A percentile compares a stretch with the other conserved stretches of the same genome.
These are phyloP conservation scores for Termitomyces sp. DNA, from an alignment of 768 basidiomycete species.

Conservation along the genomic window DNA sequence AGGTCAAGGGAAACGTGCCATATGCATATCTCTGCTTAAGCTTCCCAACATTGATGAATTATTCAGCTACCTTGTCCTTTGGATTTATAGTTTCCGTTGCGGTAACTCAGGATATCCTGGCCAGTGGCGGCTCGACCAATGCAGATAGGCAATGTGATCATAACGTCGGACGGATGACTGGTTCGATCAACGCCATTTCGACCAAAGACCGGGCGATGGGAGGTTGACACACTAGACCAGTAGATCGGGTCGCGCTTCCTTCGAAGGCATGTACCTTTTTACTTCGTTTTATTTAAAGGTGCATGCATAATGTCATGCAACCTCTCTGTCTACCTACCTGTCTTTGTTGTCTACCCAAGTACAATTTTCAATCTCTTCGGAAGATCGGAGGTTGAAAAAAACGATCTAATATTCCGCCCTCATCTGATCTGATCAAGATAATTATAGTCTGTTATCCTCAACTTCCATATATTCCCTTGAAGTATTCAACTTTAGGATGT, in stretches of 20 bases:
- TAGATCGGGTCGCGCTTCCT: neutral
- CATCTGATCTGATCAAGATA: conserved; percentile 8
- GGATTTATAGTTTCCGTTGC: neutral
- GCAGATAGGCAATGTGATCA: neutral
- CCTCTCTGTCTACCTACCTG: too few species aligned
- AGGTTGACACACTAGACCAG: neutral
- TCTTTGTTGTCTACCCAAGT: too few species aligned
- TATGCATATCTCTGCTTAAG: neutral
- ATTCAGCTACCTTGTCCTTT: neutral
- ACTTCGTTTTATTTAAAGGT: too few species aligned
- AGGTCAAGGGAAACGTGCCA: neutral
- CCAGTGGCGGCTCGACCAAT: neutral
- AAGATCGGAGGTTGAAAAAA: neutral
- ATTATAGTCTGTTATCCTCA: neutral
- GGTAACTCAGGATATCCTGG: too few species aligned
- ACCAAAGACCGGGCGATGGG: neutral
- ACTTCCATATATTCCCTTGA: neutral
- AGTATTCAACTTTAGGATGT: conserved; percentile 1
- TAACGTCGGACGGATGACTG: neutral
- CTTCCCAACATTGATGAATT: neutral
- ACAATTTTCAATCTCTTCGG: neutral
- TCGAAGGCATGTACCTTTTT: neutral
- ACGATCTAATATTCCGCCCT: too few species aligned
- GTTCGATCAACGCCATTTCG: neutral
- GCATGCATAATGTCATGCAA: too few species aligned